phyloP scores from a whole-genome alignment of 176 grass and related monocot genomes.

The Hordeum marinum region DNA sequence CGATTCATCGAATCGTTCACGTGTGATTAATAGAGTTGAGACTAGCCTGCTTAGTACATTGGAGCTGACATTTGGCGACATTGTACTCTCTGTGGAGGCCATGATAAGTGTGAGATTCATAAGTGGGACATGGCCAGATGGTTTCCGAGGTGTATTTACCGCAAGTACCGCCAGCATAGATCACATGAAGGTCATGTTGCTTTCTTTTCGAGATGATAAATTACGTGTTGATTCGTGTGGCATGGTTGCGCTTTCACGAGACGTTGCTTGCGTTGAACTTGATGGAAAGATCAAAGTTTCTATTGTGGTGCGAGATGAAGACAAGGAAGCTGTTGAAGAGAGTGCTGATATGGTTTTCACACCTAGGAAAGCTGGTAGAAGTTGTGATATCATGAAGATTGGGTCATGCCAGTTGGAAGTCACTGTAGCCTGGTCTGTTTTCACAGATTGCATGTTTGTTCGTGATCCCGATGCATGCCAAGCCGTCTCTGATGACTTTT shows the following conservation, averaged over 20 bases:
- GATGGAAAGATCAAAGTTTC: neutral
- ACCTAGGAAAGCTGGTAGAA: no score
- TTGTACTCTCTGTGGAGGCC: neutral
- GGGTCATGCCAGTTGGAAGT: no score
- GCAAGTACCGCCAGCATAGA: neutral
- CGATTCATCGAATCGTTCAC: neutral
- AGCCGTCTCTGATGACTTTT: no score
- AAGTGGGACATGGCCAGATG: conserved; percentile 1
- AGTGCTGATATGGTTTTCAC: no score
- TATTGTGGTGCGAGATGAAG: neutral
- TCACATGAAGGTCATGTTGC: neutral
- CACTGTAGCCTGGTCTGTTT: no score
- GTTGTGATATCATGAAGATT: no score
- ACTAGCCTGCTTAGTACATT: neutral
- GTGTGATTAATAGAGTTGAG: neutral
- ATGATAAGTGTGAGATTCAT: neutral
- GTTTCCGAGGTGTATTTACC: neutral
- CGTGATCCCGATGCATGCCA: no score
- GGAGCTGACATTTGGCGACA: neutral
- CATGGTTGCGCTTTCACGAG: neutral
- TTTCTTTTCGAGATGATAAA: neutral
- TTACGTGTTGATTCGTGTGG: neutral
- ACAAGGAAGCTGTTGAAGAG: no score
- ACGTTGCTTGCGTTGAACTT: neutral
- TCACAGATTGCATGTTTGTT: no score